Percentiles rank a stretch among this genome's conserved stretches.
phyloP scores from a whole-genome alignment of 208 protist genomes.

The Trypanosoma rangeli region DNA sequence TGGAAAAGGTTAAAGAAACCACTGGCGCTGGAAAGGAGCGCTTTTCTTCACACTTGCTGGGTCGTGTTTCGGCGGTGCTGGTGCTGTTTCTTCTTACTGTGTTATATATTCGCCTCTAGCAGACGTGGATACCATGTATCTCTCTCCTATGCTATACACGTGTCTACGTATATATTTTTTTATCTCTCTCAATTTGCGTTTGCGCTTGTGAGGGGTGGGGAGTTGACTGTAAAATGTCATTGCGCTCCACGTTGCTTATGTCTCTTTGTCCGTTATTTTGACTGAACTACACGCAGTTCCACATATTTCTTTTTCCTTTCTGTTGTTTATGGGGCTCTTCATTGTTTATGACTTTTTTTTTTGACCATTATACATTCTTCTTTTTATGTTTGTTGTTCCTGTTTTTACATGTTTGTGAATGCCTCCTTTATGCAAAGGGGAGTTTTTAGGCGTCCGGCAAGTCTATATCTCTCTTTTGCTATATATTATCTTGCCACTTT shows the following conservation, averaged over 20 bases:
- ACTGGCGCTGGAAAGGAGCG: not conserved
- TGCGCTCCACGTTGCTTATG: not conserved
- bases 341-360: conserved; percentile 1
- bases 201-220: not conserved
- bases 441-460: not conserved
- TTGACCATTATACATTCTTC: not conserved
- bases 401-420: not conserved
- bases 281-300: not conserved
- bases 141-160: not conserved
- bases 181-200: not conserved
- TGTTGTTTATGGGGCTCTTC: too few species aligned
- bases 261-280: too few species aligned
- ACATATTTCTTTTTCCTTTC: not conserved
- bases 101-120: conserved; percentile 9
- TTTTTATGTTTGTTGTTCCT: conserved; percentile 8
- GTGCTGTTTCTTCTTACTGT: conserved; percentile 4
- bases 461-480: not conserved
- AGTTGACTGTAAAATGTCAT: not conserved
- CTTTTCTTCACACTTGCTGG: conserved; percentile 2
- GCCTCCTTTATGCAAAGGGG: not conserved
- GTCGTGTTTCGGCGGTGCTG: not conserved
- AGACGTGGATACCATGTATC: not conserved
- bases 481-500: too few species aligned
- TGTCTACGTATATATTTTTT: not conserved
- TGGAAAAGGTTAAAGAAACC: not conserved